These are phyloP conservation scores for Papilionanthe hybrid DNA, from an alignment of 116 monocot species.

Conservation along the genomic window DNA sequence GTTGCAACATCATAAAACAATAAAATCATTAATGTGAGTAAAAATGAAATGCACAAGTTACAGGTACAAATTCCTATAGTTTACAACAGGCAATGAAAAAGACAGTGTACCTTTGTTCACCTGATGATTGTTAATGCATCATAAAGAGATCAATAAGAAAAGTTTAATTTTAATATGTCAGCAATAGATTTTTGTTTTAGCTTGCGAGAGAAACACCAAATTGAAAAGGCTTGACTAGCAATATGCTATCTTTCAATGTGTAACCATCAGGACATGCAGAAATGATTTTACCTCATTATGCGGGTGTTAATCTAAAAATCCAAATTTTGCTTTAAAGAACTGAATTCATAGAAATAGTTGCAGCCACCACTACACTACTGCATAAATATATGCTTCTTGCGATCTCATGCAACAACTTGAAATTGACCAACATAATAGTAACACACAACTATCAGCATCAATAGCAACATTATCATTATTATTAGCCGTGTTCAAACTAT, in stretches of 20 bases:
- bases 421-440: background rate
- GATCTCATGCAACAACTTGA: background rate
- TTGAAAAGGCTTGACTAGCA: background rate
- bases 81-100: background rate
- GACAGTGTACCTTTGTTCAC: background rate
- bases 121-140: too few species aligned
- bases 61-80: background rate
- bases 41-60: background rate
- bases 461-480: background rate
- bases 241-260: background rate
- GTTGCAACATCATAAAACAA: background rate
- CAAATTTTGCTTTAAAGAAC: background rate
- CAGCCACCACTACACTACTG: background rate
- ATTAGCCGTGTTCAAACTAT: background rate
- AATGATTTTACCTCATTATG: background rate
- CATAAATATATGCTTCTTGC: background rate
- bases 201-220: background rate
- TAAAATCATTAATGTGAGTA: background rate
- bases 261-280: background rate
- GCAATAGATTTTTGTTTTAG: background rate
- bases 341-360: background rate
- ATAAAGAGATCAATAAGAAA: background rate
- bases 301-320: background rate
- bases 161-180: background rate
- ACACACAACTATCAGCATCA: background rate